Conservation (phyloP, 176 grass and related monocot genomes). For the Chrysopogon serrulatus region DNA sequence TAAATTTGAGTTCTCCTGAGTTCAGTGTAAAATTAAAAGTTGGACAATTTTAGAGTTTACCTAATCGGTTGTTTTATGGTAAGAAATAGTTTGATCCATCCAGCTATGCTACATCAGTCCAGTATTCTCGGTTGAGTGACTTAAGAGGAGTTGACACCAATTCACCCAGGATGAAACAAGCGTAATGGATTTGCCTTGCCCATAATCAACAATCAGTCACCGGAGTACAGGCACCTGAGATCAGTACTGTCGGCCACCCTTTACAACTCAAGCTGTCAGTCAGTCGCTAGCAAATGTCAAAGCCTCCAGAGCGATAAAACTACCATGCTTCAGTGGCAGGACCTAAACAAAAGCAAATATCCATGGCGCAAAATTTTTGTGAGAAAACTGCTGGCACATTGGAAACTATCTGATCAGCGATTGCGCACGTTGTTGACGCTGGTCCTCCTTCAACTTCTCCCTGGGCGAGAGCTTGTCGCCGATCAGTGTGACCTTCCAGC, state of each 20-base stretch:
- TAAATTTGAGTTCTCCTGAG: too few species aligned
- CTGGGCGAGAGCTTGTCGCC: constrained; percentile 68
- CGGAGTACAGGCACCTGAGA: background rate
- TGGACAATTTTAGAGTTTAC: too few species aligned
- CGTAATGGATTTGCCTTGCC: background rate
- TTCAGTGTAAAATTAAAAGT: too few species aligned
- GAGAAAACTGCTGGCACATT: background rate
- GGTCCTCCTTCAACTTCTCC: constrained; percentile 40
- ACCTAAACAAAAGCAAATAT: background rate
- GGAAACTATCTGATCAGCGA: constrained; percentile 40
- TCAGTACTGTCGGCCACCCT: background rate
- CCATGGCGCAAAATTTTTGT: background rate
- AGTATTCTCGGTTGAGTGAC: background rate
- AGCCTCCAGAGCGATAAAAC: background rate
- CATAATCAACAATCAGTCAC: too few species aligned
- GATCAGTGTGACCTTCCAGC: constrained; percentile 69
- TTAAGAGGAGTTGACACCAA: background rate
- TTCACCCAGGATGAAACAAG: background rate
- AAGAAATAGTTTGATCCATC: background rate
- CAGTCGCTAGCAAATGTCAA: background rate
- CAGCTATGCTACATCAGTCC: background rate
- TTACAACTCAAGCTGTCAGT: background rate
- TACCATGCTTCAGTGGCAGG: background rate
- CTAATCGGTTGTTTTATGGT: background rate
- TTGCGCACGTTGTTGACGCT: constrained; percentile 28